Conservation (phyloP, 345 rosid genomes). For the Angophora floribunda region DNA sequence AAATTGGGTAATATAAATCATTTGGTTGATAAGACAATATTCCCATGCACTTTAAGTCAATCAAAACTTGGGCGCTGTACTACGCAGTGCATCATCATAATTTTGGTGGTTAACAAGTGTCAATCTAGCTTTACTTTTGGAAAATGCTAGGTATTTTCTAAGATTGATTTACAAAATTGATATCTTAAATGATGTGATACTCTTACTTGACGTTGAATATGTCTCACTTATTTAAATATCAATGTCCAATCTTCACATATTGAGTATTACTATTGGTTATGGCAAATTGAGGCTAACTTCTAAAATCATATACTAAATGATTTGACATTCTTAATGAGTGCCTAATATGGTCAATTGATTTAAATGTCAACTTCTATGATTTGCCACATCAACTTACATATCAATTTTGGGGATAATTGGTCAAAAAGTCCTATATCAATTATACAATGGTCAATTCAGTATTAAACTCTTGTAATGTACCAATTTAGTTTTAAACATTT, state of each 20-base stretch:
- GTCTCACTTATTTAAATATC: neutral
- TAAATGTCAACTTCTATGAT: too few relatives aligned
- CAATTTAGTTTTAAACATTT: too few relatives aligned
- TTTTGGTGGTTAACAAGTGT: neutral
- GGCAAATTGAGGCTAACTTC: neutral
- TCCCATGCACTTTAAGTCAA: neutral
- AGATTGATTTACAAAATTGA: neutral
- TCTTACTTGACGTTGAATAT: neutral
- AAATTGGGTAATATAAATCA: too few relatives aligned
- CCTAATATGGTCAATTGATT: neutral
- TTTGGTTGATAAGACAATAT: neutral
- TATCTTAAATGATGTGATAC: neutral
- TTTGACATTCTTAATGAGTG: neutral
- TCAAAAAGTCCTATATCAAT: too few relatives aligned
- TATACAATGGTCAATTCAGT: neutral
- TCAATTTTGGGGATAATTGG: too few relatives aligned
- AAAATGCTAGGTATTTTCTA: neutral
- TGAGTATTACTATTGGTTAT: neutral
- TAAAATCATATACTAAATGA: neutral
- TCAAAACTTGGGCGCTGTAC: neutral
- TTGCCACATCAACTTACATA: too few relatives aligned
- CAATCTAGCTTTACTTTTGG: neutral
- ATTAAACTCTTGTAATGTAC: too few relatives aligned
- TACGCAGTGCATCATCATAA: neutral
- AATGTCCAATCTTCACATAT: neutral